Conservation (phyloP, 1,284 basidiomycete species). For the Ceratobasidium sp. region DNA sequence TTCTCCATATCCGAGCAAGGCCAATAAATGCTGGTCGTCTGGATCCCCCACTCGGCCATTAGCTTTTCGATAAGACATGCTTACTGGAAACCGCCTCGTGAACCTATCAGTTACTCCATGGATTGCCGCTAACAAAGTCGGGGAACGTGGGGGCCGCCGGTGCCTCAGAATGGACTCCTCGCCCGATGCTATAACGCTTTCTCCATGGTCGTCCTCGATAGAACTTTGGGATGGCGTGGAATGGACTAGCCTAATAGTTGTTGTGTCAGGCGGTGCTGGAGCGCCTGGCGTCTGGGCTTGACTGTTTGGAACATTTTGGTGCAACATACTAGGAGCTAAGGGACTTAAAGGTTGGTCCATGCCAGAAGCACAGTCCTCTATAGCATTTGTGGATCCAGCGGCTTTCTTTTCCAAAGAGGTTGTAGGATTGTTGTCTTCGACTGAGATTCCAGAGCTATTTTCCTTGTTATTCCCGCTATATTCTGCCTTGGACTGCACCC, state of each 20-base stretch:
- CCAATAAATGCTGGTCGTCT: constrained; percentile 25
- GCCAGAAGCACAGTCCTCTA: no score
- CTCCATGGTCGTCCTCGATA: background rate
- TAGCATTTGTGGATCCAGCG: no score
- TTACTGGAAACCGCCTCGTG: constrained; percentile 35
- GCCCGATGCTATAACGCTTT: background rate
- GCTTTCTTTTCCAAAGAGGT: background rate
- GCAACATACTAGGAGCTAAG: background rate
- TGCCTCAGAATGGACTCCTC: constrained; percentile 2
- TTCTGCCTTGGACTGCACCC: background rate
- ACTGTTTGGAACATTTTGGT: background rate
- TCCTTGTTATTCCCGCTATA: background rate
- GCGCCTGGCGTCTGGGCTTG: background rate
- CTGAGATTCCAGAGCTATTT: background rate
- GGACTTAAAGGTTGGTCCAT: background rate
- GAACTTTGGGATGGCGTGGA: no score
- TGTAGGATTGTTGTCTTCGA: background rate
- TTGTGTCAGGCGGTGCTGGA: background rate
- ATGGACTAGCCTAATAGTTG: constrained; percentile 1
- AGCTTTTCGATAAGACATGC: constrained; percentile 37
- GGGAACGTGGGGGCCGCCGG: constrained; percentile 21
- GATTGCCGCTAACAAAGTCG: constrained; percentile 32
- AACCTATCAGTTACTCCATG: constrained; percentile 39
- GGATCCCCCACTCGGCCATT: background rate
- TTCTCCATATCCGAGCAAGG: constrained; percentile 39